phyloP scores from a whole-genome alignment of 352 stramenopile genomes.

The Globisporangium irregulare region DNA sequence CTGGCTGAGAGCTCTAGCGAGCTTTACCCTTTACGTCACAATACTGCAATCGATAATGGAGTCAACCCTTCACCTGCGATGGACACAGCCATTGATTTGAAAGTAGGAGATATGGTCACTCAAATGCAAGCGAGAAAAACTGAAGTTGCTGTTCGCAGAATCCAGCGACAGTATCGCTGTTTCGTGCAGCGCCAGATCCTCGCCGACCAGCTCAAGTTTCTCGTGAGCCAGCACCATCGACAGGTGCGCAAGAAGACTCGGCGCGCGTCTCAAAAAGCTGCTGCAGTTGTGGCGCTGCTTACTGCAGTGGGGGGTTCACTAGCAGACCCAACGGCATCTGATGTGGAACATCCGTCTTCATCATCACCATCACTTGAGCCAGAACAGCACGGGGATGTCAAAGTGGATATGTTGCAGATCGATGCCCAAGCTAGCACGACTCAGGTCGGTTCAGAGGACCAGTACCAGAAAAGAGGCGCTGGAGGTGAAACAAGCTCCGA shows the following conservation, averaged over 20 bases:
- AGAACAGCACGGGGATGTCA: neutral
- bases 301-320: neutral
- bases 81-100: neutral
- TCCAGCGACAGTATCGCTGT: constrained; percentile 41
- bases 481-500: neutral
- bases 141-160: constrained; percentile 4
- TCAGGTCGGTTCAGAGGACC: neutral
- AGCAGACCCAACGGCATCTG: neutral
- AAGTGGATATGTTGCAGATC: neutral
- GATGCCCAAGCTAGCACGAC: neutral
- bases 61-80: too few relatives aligned
- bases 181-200: constrained; percentile 31
- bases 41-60: neutral
- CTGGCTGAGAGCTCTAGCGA: neutral
- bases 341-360: neutral
- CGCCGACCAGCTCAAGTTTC: constrained; percentile 36
- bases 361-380: neutral
- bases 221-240: constrained; percentile 33
- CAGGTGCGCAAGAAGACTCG: constrained; percentile 27
- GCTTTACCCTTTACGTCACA: neutral
- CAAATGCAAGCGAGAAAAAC: neutral
- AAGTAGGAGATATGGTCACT: neutral
- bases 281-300: neutral
- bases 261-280: constrained; percentile 7
- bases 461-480: neutral